Base-by-base conservation (phyloP, 306 rosid genomes). In the Sicyos edulis region DNA sequence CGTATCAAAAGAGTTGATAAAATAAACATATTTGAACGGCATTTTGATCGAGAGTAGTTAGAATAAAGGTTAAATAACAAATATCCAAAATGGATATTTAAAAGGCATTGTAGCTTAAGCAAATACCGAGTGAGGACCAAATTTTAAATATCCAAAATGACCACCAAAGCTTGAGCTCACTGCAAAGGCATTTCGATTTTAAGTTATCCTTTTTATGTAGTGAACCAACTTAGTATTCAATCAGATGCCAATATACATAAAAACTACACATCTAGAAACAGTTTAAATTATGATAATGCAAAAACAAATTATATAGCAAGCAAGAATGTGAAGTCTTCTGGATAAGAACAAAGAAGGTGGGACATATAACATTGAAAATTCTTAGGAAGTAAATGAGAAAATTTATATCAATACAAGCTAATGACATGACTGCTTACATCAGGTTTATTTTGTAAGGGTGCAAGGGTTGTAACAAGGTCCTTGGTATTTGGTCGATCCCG, bases 401-500 rank as follows among this genome's bases (percentile, higher is more conserved):
- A n/a, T 49, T 10, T 15, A 26, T 32, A 29, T 16, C 40, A 29
- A 26, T 29, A 21, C 52, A 53, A 12, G 63, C 20, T 40, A 32
- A 74, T 6, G 54, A 16, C 55, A 16, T 14, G 42, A 13, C 32
- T 45, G 56, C 80, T 81, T 78, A 76, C 96, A 71, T 90, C 91
- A 14, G 86, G 79, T 82, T 90, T 90, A 75, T 77, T 86, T 78
- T 86, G 93, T 21, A 88, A 62, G 3, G 87, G 83, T 37, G 86
- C 56, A 70, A 90, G 87, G 67, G 81, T 83, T 34, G 83, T 71
- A 63, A 85, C 89, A 70, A 90, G 88, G 67, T 83, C 91, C 79
- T 75, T 77, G 16, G 85, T 79, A 72, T 86, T 86, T 64, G 96
- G 96, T 37, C 91, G 82, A 71, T 87, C 93, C 74, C 89, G 77